Evolutionary conservation across 805 yeast species (phyloP).

Genomic region (Isabelozyma rhagii): DNA sequence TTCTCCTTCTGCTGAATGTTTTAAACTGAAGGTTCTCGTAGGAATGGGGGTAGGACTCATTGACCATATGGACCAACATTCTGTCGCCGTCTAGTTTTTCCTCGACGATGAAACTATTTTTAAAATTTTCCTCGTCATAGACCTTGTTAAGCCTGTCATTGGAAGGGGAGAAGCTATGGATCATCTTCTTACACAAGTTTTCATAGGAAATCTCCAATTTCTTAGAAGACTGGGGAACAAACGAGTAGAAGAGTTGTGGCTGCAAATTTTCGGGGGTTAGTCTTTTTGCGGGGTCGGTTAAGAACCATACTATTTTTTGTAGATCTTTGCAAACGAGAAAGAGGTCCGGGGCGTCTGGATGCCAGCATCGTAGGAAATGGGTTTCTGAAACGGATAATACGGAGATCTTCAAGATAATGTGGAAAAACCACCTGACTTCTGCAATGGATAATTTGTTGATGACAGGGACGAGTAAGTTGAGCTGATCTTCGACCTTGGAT

Average conservation of each 20-base stretch:
- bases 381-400: constrained; percentile 64
- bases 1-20: constrained; percentile 64
- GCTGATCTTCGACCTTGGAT: constrained; percentile 32
- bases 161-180: constrained; percentile 1
- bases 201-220: constrained; percentile 51
- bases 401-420: constrained; percentile 58
- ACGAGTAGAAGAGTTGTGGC: constrained; percentile 50
- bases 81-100: constrained; percentile 96
- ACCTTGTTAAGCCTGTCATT: constrained; percentile 12
- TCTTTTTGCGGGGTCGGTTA: constrained; percentile 48
- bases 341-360: constrained; percentile 70
- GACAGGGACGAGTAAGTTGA: constrained; percentile 46
- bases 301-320: constrained; percentile 54
- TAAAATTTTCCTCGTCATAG: constrained; percentile 12
- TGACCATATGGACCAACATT: constrained; percentile 67
- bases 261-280: constrained; percentile 39
- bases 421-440: constrained; percentile 68
- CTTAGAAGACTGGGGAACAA: constrained; percentile 74
- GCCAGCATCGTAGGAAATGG: constrained; percentile 60
- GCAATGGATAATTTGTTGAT: constrained; percentile 52
- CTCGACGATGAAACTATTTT: constrained; percentile 60
- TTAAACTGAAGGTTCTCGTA: constrained; percentile 23
- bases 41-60: constrained; percentile 7
- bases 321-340: constrained; percentile 65
- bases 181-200: constrained; percentile 46